phyloP scores from a whole-genome alignment of 768 basidiomycete genomes.

The Russula sp. region DNA sequence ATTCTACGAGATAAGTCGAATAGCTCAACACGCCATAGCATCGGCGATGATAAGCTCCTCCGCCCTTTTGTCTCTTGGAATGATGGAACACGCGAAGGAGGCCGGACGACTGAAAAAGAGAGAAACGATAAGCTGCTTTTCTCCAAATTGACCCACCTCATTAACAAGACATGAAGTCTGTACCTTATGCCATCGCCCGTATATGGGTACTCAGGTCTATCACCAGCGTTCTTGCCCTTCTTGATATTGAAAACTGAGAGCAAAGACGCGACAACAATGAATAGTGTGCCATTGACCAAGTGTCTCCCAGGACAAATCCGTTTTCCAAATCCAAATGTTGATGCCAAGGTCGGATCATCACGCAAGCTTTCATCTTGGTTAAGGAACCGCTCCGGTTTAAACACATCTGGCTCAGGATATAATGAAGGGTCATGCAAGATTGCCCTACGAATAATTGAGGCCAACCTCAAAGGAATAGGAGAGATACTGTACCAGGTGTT shows the following conservation, averaged over 20 bases:
- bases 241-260: constrained; percentile 1
- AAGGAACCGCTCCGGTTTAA: constrained; percentile 24
- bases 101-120: background rate
- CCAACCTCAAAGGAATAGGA: background rate
- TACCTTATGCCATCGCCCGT: background rate
- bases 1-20: too few relatives aligned
- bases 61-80: background rate
- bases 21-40: background rate
- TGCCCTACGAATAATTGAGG: constrained; percentile 16
- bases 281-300: constrained; percentile 19
- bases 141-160: too few relatives aligned
- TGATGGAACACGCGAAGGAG: background rate
- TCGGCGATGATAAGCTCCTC: constrained; percentile 1
- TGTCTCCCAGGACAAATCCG: constrained; percentile 22
- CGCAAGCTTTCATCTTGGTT: constrained; percentile 26
- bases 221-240: background rate
- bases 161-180: background rate
- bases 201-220: background rate
- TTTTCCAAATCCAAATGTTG: constrained; percentile 24
- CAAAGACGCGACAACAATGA: constrained; percentile 7
- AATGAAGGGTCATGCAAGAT: constrained; percentile 24
- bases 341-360: constrained; percentile 25
- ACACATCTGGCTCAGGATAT: constrained; percentile 16
- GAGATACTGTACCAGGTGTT: constrained; percentile 4
- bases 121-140: too few relatives aligned